Percentiles rank a stretch among this genome's conserved stretches.
Conservation (phyloP, 306 rosid species). For the Inga laurina region DNA sequence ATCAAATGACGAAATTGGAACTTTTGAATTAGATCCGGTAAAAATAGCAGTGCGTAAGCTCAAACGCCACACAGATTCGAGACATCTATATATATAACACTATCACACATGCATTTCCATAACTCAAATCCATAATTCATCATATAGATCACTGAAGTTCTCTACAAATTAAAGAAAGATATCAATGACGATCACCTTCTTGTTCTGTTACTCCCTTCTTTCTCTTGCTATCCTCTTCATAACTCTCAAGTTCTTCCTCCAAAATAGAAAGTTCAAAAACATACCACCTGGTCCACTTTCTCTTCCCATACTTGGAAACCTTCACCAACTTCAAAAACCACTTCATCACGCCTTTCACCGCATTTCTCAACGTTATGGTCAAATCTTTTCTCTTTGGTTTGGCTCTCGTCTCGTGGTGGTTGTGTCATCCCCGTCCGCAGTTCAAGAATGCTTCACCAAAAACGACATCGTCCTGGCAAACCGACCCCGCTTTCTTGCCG, state of each 20-base stretch:
- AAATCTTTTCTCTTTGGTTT: conserved; percentile 33
- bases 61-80: no score
- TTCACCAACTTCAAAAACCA: conserved; percentile 45
- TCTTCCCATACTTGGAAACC: conserved; percentile 64
- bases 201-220: background rate
- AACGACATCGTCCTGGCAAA: conserved; percentile 59
- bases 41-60: no score
- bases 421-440: conserved; percentile 39
- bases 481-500: conserved; percentile 38
- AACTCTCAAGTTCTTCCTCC: conserved; percentile 24
- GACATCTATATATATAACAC: no score
- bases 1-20: no score
- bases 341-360: conserved; percentile 35
- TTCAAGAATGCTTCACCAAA: conserved; percentile 62
- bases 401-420: conserved; percentile 43
- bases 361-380: conserved; percentile 51
- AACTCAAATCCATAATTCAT: no score
- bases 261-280: conserved; percentile 16
- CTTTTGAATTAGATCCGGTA: no score
- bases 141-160: no score
- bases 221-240: background rate
- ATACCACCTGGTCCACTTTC: conserved; percentile 60
- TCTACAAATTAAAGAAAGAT: no score
- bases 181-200: background rate
- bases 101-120: no score